phyloP scores from a whole-genome alignment of 2,329 filamentous ascomycete genomes.

The Monilinia laxa region DNA sequence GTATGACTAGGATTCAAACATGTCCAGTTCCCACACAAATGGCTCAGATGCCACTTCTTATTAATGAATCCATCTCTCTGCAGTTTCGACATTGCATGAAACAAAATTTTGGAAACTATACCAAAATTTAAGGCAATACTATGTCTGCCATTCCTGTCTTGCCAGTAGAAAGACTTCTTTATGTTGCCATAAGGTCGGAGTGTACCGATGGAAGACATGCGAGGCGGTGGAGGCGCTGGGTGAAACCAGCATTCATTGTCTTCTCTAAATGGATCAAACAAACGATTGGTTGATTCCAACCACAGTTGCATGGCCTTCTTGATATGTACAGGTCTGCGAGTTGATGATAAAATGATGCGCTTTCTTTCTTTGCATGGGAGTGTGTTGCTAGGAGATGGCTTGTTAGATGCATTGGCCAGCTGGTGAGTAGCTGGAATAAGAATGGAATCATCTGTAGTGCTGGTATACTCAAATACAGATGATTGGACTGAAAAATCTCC shows the following conservation, averaged over 20 bases:
- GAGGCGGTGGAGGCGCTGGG: conserved; percentile 30
- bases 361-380: conserved; percentile 11
- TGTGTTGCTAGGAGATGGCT: neutral
- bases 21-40: conserved; percentile 41
- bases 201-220: conserved; percentile 23
- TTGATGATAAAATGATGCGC: conserved; percentile 26
- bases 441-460: neutral
- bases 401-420: neutral
- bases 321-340: conserved; percentile 23
- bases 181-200: conserved; percentile 18
- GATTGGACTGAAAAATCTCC: neutral
- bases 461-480: neutral
- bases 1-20: conserved; percentile 38
- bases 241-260: conserved; percentile 36
- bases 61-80: conserved; percentile 38
- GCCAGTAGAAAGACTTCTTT: conserved; percentile 29
- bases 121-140: conserved; percentile 34
- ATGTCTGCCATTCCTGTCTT: conserved; percentile 23
- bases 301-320: conserved; percentile 31
- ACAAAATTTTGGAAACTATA: conserved; percentile 33
- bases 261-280: conserved; percentile 28
- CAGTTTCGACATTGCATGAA: conserved; percentile 29
- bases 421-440: too few relatives aligned
- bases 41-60: conserved; percentile 37
- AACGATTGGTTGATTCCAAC: conserved; percentile 26